Conservation (phyloP, 345 rosid genomes). For the Euphorbia tirucalli region DNA sequence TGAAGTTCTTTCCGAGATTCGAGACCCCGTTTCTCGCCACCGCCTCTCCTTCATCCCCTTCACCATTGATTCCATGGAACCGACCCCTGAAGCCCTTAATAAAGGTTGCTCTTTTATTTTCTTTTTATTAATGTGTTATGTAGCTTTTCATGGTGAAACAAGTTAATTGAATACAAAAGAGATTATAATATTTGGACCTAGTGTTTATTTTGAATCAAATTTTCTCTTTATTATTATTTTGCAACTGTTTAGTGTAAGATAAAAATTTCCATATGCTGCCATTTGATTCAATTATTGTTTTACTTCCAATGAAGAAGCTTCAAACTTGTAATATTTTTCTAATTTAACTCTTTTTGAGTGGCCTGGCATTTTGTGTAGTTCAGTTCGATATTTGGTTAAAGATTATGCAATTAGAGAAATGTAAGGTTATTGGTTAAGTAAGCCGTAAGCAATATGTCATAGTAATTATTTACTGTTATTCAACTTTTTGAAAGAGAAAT, state of each 20-base stretch:
- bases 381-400: not conserved
- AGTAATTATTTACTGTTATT: not conserved
- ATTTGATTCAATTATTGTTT: not conserved
- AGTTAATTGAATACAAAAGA: not conserved
- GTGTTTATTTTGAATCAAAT: not conserved
- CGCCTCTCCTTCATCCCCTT: slow-evolving; percentile 72
- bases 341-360: not conserved
- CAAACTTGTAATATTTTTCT: not conserved
- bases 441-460: not conserved
- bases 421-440: not conserved
- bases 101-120: slow-evolving; percentile 44
- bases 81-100: slow-evolving; percentile 72
- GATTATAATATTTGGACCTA: not conserved
- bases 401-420: not conserved
- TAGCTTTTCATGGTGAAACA: not conserved
- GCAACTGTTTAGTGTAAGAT: not conserved
- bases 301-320: not conserved
- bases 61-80: slow-evolving; percentile 75
- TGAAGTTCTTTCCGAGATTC: slow-evolving; percentile 78
- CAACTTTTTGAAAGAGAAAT: not conserved
- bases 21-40: slow-evolving; percentile 85
- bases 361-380: not conserved
- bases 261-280: not conserved
- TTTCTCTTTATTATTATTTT: not conserved
- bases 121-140: not conserved